Conservation (phyloP, 2,329 filamentous ascomycete genomes). For the Tothia fuscella region DNA sequence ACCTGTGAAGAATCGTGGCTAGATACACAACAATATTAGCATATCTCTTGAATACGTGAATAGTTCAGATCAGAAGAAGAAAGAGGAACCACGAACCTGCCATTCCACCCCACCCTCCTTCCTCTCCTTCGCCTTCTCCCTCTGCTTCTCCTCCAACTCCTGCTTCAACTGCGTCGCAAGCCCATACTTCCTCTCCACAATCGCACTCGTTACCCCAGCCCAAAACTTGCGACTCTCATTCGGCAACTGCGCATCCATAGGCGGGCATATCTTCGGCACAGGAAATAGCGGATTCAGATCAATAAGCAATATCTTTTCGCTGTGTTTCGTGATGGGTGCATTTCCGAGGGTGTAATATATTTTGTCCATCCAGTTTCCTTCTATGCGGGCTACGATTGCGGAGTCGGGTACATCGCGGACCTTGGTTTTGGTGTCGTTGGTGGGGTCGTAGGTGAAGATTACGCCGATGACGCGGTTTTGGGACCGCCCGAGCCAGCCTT, state of each 20-base stretch:
- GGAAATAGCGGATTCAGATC: conserved; percentile 78
- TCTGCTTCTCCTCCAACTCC: conserved; percentile 81
- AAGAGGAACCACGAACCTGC: conserved; percentile 27
- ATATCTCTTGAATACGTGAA: not conserved
- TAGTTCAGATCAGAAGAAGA: not conserved
- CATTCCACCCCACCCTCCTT: conserved; percentile 59
- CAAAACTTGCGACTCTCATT: conserved; percentile 88
- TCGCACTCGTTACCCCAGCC: conserved; percentile 77
- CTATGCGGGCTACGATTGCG: conserved; percentile 70
- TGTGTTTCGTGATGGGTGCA: conserved; percentile 31
- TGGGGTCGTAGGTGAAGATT: conserved; percentile 79
- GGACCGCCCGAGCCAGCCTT: conserved; percentile 83
- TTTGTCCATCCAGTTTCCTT: conserved; percentile 73
- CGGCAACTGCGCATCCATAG: conserved; percentile 62
- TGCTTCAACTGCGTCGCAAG: conserved; percentile 80
- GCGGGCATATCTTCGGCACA: conserved; percentile 66
- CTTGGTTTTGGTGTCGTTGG: conserved; percentile 66
- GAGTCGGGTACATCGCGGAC: conserved; percentile 80
- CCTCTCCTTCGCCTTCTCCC: conserved; percentile 70
- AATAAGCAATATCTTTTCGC: conserved; percentile 59
- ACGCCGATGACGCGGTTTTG: conserved; percentile 89
- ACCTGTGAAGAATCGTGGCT: conserved; percentile 72
- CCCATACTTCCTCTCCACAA: conserved; percentile 67
- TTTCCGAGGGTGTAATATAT: conserved; percentile 46
- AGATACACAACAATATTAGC: not conserved